These are phyloP conservation scores for Saccharomycopsis sp. DNA, from an alignment of 805 yeast genomes.

Conservation along the genomic window DNA sequence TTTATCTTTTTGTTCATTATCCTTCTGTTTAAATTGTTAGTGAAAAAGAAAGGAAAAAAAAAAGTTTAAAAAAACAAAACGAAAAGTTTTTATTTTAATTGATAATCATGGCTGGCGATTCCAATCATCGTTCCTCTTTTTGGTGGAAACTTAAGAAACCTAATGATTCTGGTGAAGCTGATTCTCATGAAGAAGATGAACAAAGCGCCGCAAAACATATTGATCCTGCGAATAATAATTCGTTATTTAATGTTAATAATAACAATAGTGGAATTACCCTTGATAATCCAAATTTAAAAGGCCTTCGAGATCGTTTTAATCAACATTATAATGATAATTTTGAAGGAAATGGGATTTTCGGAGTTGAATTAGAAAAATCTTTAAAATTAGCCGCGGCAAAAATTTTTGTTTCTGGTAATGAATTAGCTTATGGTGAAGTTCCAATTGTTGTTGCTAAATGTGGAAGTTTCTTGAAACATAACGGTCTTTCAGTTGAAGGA, in stretches of 20 bases:
- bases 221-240: no score
- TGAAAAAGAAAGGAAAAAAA: not conserved
- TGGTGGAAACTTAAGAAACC: no score
- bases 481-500: constrained; percentile 77
- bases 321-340: constrained; percentile 3
- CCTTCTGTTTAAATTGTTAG: no score
- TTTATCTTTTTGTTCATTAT: no score
- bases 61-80: no score
- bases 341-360: constrained; percentile 43
- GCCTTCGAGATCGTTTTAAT: constrained; percentile 1
- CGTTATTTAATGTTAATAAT: no score
- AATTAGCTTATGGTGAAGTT: constrained; percentile 73
- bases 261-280: no score
- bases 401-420: constrained; percentile 54
- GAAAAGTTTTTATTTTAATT: no score
- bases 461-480: constrained; percentile 72
- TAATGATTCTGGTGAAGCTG: no score
- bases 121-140: constrained; percentile 13
- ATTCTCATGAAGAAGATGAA: no score
- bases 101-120: constrained; percentile 16
- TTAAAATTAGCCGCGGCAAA: constrained; percentile 68
- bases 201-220: no score
- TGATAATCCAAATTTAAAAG: no score
- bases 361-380: constrained; percentile 65
- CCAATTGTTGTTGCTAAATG: constrained; percentile 96